These are phyloP conservation scores for Aspergillus transmontanensis DNA, from an alignment of 2,329 filamentous ascomycete species.

Conservation along the genomic window DNA sequence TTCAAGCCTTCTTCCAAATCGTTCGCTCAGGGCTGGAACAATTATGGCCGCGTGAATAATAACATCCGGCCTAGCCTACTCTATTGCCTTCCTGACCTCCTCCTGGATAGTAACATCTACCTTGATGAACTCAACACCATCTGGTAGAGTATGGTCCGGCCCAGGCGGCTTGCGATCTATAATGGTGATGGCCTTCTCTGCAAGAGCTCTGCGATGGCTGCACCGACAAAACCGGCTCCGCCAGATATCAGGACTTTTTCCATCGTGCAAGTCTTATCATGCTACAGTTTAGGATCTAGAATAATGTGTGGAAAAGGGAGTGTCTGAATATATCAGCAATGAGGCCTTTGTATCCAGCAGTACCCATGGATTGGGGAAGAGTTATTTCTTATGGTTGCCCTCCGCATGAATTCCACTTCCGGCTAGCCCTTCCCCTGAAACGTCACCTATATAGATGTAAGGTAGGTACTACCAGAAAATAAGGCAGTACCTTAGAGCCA, in stretches of 20 bases:
- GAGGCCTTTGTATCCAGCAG: background rate
- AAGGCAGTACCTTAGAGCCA: background rate
- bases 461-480: too few species aligned
- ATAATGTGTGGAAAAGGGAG: background rate
- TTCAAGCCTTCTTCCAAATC: slow-evolving; percentile 39
- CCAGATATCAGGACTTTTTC: slow-evolving; percentile 38
- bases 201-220: slow-evolving; percentile 40
- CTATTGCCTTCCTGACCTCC: slow-evolving; percentile 38
- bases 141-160: slow-evolving; percentile 30
- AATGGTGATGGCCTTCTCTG: slow-evolving; percentile 39
- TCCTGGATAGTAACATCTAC: slow-evolving; percentile 37
- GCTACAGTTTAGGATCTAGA: background rate
- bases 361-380: too few species aligned
- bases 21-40: slow-evolving; percentile 43
- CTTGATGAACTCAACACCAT: slow-evolving; percentile 28
- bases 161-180: slow-evolving; percentile 38
- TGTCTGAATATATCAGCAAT: background rate
- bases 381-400: too few species aligned
- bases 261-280: background rate
- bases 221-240: slow-evolving; percentile 44
- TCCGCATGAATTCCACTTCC: background rate
- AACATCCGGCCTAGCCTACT: slow-evolving; percentile 47
- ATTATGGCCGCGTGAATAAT: slow-evolving; percentile 58
- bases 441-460: background rate
- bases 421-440: background rate